phyloP scores from a whole-genome alignment of 1,139 yeast species.

The Debaryomyces udenii region DNA sequence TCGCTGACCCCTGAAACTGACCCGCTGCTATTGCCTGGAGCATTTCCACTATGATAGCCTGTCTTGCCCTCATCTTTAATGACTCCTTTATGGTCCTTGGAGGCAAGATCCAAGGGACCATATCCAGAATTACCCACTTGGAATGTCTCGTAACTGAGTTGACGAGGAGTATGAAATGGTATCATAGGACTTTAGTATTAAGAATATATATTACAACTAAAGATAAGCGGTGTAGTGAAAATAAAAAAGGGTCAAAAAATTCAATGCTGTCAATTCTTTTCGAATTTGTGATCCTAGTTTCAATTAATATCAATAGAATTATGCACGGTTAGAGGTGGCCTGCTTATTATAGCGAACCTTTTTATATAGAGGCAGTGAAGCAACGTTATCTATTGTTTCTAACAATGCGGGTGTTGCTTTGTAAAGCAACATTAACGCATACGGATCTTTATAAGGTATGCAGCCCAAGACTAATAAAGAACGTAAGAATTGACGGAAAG shows the following conservation, averaged over 20 bases:
- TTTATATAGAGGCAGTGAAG: slow-evolving; percentile 9
- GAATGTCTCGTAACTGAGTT: slow-evolving; percentile 4
- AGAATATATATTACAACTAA: not conserved
- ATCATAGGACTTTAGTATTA: not conserved
- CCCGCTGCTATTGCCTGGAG: not conserved
- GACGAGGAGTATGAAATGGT: slow-evolving; percentile 7
- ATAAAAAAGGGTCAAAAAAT: too few species aligned
- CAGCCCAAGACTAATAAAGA: not conserved
- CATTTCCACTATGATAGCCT: not conserved
- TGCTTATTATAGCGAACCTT: too few species aligned
- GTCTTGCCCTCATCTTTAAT: not conserved
- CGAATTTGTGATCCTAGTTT: not conserved
- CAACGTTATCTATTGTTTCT: slow-evolving; percentile 5
- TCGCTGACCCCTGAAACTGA: not conserved
- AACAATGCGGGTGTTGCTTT: slow-evolving; percentile 4
- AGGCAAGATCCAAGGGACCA: not conserved
- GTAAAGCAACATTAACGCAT: slow-evolving; percentile 7
- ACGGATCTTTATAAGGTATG: slow-evolving; percentile 2
- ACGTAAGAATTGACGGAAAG: too few species aligned
- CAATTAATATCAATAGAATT: not conserved
- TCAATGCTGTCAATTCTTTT: too few species aligned
- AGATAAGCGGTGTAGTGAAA: too few species aligned
- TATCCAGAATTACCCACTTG: slow-evolving; percentile 1
- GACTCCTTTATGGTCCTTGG: not conserved
- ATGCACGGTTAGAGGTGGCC: slow-evolving; percentile 1